These are phyloP conservation scores for Pulveroboletus frians DNA, from an alignment of 768 basidiomycete species.

Conservation along the genomic window DNA sequence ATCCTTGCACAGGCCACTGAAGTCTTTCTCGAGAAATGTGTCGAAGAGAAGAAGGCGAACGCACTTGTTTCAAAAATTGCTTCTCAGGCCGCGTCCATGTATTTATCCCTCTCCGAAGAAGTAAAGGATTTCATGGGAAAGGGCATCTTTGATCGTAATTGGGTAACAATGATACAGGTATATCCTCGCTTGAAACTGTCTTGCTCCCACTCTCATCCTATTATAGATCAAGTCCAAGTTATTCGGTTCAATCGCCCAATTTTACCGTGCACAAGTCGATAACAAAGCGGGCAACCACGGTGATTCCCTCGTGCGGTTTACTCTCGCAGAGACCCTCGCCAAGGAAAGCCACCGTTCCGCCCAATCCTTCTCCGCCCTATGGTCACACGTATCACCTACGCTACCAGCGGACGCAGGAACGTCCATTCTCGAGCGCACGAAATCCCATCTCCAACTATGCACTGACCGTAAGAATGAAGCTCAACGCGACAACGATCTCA, in stretches of 20 bases:
- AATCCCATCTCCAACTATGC: conserved; percentile 73
- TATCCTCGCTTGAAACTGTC: conserved; percentile 6
- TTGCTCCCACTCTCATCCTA: conserved; percentile 3
- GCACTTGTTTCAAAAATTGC: conserved; percentile 80
- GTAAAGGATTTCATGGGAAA: conserved; percentile 97
- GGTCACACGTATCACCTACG: conserved; percentile 71
- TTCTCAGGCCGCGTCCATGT: conserved; percentile 77
- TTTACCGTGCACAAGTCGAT: conserved; percentile 80
- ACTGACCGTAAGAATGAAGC: conserved; percentile 72
- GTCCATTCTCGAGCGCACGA: conserved; percentile 76
- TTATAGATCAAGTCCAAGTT: conserved; percentile 85
- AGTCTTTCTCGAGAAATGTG: conserved; percentile 91
- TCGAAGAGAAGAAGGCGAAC: conserved; percentile 84
- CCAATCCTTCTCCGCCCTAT: conserved; percentile 62
- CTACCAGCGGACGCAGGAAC: conserved; percentile 83
- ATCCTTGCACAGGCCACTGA: conserved; percentile 94
- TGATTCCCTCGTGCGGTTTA: conserved; percentile 76
- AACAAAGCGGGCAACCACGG: conserved; percentile 74
- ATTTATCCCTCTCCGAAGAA: conserved; percentile 78
- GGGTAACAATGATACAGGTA: conserved; percentile 84
- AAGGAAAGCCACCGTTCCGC: conserved; percentile 79
- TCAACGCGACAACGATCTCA: conserved; percentile 89
- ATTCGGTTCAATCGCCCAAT: conserved; percentile 81
- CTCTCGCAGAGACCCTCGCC: conserved; percentile 67
- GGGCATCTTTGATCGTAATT: conserved; percentile 91